These are phyloP conservation scores for Amphirosellinia nigrospora DNA, from an alignment of 495 filamentous ascomycete species.

Conservation along the genomic window DNA sequence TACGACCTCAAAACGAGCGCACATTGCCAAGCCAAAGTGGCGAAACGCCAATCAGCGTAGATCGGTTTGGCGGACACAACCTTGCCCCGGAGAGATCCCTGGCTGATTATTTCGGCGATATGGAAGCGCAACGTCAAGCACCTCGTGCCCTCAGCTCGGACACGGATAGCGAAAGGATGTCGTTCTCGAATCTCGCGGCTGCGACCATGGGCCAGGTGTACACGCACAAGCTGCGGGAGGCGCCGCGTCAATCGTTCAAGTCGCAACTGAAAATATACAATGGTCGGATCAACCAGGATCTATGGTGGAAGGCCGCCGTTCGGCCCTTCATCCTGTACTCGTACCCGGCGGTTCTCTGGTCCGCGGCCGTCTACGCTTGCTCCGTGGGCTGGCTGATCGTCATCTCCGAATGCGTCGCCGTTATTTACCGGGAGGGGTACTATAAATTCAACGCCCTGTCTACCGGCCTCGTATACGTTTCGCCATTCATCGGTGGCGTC, in stretches of 20 bases:
- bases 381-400: constrained; percentile 97
- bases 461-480: constrained; percentile 87
- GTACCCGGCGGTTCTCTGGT: constrained; percentile 93
- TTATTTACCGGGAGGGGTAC: constrained; percentile 71
- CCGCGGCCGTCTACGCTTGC: constrained; percentile 81
- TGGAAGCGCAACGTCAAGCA: constrained; percentile 24
- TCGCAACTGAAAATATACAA: constrained; percentile 76
- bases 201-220: constrained; percentile 52
- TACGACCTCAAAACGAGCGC: constrained; percentile 9
- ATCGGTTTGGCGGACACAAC: not conserved
- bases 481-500: constrained; percentile 86
- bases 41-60: not conserved
- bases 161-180: constrained; percentile 45
- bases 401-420: constrained; percentile 82
- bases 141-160: constrained; percentile 31
- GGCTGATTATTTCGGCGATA: constrained; percentile 26
- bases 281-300: constrained; percentile 77
- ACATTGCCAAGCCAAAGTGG: not conserved
- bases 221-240: constrained; percentile 63
- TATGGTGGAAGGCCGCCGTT: constrained; percentile 75
- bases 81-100: not conserved
- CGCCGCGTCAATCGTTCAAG: constrained; percentile 68
- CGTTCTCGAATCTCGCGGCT: constrained; percentile 36
- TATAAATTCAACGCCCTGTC: constrained; percentile 84
- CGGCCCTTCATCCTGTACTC: constrained; percentile 85